Conservation (phyloP, 1,139 yeast genomes). For the Yamadazyma sp. region DNA sequence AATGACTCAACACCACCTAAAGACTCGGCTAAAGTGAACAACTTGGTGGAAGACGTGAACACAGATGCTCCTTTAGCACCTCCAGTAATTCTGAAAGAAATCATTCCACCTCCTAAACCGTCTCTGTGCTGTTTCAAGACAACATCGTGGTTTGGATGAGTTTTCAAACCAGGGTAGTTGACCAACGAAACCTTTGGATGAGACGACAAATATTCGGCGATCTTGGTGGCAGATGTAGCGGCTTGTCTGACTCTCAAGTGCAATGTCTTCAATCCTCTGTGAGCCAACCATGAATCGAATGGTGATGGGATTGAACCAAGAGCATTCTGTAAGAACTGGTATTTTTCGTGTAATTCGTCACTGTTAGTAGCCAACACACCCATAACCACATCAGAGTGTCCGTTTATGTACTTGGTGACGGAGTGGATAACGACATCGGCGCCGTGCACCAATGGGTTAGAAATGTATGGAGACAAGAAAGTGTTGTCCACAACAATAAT, state of each 20-base stretch:
- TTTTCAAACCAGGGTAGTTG: constrained; percentile 78
- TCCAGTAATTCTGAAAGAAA: constrained; percentile 82
- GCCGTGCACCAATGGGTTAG: constrained; percentile 80
- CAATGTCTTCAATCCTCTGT: constrained; percentile 86
- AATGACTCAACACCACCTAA: constrained; percentile 89
- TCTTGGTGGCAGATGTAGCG: constrained; percentile 60
- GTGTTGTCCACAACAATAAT: constrained; percentile 87
- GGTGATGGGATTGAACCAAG: constrained; percentile 89
- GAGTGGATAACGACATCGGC: constrained; percentile 89
- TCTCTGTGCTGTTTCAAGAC: constrained; percentile 79
- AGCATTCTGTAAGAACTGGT: constrained; percentile 82
- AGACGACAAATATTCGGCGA: constrained; percentile 64
- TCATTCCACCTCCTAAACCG: constrained; percentile 89
- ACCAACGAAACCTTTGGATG: constrained; percentile 61
- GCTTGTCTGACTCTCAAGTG: constrained; percentile 79
- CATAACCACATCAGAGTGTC: constrained; percentile 90
- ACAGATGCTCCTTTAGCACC: constrained; percentile 75
- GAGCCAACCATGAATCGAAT: constrained; percentile 90
- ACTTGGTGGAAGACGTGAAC: constrained; percentile 71
- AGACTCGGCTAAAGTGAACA: constrained; percentile 86
- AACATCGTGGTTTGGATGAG: constrained; percentile 63
- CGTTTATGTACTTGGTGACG: constrained; percentile 88
- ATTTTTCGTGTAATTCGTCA: constrained; percentile 58
- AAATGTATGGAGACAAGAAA: constrained; percentile 88
- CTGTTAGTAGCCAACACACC: constrained; percentile 78